phyloP scores from a whole-genome alignment of 2,329 filamentous ascomycete genomes.

The Neonectria punicea region DNA sequence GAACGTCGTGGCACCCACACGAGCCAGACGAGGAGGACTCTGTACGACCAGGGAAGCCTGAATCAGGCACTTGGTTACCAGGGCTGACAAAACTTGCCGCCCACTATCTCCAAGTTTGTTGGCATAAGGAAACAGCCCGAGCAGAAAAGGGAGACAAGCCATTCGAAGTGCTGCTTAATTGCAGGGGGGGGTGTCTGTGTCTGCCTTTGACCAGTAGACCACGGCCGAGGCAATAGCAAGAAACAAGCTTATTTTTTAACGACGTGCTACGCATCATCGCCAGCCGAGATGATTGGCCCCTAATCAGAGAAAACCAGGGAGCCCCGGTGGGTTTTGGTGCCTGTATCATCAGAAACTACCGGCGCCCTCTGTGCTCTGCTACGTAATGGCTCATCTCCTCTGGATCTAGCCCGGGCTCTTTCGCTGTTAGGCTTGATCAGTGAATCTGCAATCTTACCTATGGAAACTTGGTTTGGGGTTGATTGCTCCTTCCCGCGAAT shows the following conservation, averaged over 20 bases:
- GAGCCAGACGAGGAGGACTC: neutral
- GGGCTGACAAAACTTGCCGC: neutral
- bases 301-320: neutral
- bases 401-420: neutral
- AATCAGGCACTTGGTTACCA: neutral
- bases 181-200: neutral
- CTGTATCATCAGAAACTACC: neutral
- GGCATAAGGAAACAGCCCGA: neutral
- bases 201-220: neutral
- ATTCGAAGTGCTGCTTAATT: neutral
- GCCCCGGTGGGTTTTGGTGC: neutral
- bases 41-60: neutral
- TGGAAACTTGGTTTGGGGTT: slow-evolving; percentile 11
- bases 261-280: neutral
- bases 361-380: neutral
- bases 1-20: slow-evolving; percentile 1
- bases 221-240: neutral
- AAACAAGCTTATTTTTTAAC: slow-evolving; percentile 27
- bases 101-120: neutral
- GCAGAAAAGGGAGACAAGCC: neutral
- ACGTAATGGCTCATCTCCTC: slow-evolving; percentile 14
- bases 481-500: neutral
- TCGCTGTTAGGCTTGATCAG: neutral
- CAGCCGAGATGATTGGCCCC: slow-evolving; percentile 11
- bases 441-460: neutral